Conservation (phyloP, 495 filamentous ascomycete species). For the Aspergillus kassunensis region DNA sequence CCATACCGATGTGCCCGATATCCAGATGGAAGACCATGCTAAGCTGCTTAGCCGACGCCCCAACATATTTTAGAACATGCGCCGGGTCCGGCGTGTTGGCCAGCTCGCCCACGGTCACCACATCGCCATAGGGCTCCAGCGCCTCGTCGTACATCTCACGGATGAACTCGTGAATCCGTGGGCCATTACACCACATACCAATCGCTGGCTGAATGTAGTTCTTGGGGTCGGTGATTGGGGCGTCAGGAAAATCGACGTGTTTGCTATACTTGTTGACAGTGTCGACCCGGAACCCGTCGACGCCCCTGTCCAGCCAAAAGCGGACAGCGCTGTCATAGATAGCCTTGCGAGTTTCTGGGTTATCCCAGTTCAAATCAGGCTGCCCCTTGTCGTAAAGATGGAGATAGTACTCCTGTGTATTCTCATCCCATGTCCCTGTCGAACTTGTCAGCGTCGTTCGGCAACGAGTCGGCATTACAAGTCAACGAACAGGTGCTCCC, state of each 20-base stretch:
- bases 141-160: constrained; percentile 38
- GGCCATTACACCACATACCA: constrained; percentile 52
- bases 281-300: constrained; percentile 55
- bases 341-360: constrained; percentile 41
- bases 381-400: constrained; percentile 49
- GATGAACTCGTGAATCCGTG: constrained; percentile 53
- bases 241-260: constrained; percentile 39
- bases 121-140: constrained; percentile 39
- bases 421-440: constrained; percentile 44
- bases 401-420: constrained; percentile 51
- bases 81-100: constrained; percentile 37
- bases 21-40: constrained; percentile 57
- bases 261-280: constrained; percentile 55
- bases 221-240: constrained; percentile 32
- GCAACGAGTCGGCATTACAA: neutral
- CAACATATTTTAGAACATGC: constrained; percentile 46
- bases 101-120: constrained; percentile 51
- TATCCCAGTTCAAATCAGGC: constrained; percentile 57
- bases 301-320: constrained; percentile 52
- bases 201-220: constrained; percentile 41
- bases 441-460: neutral
- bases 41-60: constrained; percentile 32
- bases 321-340: constrained; percentile 46
- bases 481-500: constrained; percentile 39
- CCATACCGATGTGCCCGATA: constrained; percentile 45